phyloP scores from a whole-genome alignment of 1,139 yeast genomes.

The Hansenula lynferdii region DNA sequence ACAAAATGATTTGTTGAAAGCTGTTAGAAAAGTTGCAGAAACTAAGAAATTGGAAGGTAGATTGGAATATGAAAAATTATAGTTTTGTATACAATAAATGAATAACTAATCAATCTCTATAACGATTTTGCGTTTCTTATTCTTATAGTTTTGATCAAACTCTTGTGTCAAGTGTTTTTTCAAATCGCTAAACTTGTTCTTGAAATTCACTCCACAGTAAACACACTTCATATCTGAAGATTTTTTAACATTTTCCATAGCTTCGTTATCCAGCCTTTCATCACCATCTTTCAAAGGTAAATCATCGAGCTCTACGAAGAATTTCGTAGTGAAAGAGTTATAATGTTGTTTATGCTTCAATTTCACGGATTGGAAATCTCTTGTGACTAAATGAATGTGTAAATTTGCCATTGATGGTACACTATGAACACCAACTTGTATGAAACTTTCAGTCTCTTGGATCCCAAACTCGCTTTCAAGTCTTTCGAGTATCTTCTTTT shows the following conservation, averaged over 20 bases:
- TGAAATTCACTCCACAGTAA: constrained; percentile 43
- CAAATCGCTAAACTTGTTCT: constrained; percentile 30
- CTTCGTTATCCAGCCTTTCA: constrained; percentile 9
- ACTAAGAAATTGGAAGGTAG: constrained; percentile 97
- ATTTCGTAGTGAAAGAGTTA: constrained; percentile 62
- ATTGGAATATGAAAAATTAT: constrained; percentile 88
- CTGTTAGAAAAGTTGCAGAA: constrained; percentile 96
- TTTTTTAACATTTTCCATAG: constrained; percentile 28
- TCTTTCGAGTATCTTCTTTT: constrained; percentile 8
- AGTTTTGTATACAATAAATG: too few relatives aligned
- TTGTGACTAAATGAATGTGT: constrained; percentile 69
- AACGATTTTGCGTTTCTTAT: not conserved
- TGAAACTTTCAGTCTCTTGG: constrained; percentile 29
- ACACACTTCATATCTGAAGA: constrained; percentile 42
- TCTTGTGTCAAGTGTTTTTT: constrained; percentile 14
- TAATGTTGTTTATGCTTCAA: constrained; percentile 65
- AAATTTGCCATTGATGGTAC: constrained; percentile 65
- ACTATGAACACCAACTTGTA: constrained; percentile 66
- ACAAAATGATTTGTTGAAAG: constrained; percentile 95
- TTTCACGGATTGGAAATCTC: constrained; percentile 50
- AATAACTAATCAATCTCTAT: not conserved
- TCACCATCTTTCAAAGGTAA: constrained; percentile 28
- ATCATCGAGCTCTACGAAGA: constrained; percentile 53
- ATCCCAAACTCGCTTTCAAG: constrained; percentile 11
- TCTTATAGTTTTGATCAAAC: constrained; percentile 5